These are phyloP conservation scores for Coemansia sp. DNA, from an alignment of 192 early-diverging fungal genomes.

Conservation along the genomic window DNA sequence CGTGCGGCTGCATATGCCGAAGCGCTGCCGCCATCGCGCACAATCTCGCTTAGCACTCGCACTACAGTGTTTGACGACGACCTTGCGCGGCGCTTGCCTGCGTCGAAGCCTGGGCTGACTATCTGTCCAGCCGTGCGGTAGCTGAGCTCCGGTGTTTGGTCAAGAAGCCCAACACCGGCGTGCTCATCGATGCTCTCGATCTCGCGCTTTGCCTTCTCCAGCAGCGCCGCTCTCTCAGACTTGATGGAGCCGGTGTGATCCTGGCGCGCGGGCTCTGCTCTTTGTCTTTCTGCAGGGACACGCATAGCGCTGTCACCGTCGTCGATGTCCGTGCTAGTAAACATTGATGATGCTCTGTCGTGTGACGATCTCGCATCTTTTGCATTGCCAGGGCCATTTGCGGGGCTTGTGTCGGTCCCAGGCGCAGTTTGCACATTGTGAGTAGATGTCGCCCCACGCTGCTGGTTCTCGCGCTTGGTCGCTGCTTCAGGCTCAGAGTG, in stretches of 20 bases:
- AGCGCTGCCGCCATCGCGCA: constrained; percentile 30
- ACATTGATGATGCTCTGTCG: constrained; percentile 43
- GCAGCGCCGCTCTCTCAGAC: constrained; percentile 38
- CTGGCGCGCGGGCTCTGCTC: neutral
- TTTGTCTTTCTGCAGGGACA: neutral
- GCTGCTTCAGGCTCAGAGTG: neutral
- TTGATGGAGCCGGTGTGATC: neutral
- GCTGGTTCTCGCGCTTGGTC: neutral
- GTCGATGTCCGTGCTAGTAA: constrained; percentile 34
- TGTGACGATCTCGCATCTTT: constrained; percentile 8
- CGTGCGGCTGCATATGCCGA: constrained; percentile 7
- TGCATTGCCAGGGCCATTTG: neutral
- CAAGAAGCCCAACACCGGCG: constrained; percentile 48
- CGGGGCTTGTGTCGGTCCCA: neutral
- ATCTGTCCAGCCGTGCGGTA: constrained; percentile 35
- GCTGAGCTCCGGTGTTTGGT: constrained; percentile 50
- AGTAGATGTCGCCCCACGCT: neutral
- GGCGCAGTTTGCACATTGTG: neutral
- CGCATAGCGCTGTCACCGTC: constrained; percentile 6
- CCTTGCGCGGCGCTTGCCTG: constrained; percentile 31
- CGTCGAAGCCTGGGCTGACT: constrained; percentile 19
- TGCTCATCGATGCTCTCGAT: constrained; percentile 49
- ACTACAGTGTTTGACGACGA: constrained; percentile 49
- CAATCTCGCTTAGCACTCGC: constrained; percentile 45
- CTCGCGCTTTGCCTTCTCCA: constrained; percentile 41